phyloP scores from a whole-genome alignment of 208 protist species.

The Trichomonas gallinae region DNA sequence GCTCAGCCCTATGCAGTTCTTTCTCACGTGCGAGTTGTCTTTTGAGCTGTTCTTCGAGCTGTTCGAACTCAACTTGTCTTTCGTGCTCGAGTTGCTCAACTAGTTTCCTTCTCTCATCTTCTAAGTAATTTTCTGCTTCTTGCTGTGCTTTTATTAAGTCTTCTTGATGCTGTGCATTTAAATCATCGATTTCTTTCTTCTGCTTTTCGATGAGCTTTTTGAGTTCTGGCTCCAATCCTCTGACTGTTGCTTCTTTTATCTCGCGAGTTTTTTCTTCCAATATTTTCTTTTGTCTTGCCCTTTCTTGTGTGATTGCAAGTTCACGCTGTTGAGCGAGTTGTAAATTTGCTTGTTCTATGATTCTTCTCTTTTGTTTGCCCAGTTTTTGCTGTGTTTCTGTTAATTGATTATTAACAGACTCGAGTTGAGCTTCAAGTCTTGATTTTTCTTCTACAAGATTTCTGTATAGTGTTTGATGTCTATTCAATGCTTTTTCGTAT shows the following conservation, averaged over 20 bases:
- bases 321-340: not conserved
- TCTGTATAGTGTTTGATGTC: not conserved
- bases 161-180: not conserved
- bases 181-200: not conserved
- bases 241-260: not conserved
- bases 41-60: not conserved
- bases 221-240: not conserved
- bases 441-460: not conserved
- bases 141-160: not conserved
- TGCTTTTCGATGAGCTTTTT: not conserved
- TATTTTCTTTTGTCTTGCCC: not conserved
- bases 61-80: not conserved
- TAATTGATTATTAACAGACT: not conserved
- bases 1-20: not conserved
- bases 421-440: not conserved
- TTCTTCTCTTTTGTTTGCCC: not conserved
- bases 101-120: not conserved
- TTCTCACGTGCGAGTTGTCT: not conserved
- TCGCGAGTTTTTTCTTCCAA: not conserved
- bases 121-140: not conserved
- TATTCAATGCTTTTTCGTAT: not conserved
- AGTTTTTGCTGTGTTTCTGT: not conserved
- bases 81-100: not conserved
- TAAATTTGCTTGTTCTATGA: not conserved
- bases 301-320: not conserved